Percentiles rank a stretch among this genome's conserved stretches.
These are phyloP conservation scores for Pezicula carpinea DNA, from an alignment of 2,329 filamentous ascomycete species.

Conservation along the genomic window DNA sequence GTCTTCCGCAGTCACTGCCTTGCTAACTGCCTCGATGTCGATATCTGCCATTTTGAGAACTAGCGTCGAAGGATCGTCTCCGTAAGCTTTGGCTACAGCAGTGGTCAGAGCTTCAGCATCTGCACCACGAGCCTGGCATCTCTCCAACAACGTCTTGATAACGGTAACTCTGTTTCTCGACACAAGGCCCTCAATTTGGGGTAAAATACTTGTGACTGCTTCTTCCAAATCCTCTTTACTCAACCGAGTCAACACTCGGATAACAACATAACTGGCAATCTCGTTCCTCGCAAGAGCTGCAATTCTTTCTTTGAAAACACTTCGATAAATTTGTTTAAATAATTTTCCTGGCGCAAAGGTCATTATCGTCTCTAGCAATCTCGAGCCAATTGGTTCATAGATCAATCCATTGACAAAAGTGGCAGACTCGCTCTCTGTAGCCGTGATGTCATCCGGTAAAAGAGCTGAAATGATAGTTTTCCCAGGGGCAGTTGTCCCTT, in stretches of 20 bases:
- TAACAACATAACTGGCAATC: constrained; percentile 82
- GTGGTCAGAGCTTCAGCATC: constrained; percentile 49
- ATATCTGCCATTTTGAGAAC: constrained; percentile 57
- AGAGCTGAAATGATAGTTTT: constrained; percentile 67
- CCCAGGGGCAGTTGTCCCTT: constrained; percentile 47
- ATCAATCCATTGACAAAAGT: constrained; percentile 81
- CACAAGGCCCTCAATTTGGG: constrained; percentile 69
- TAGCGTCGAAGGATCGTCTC: constrained; percentile 42
- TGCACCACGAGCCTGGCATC: constrained; percentile 65
- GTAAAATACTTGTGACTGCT: constrained; percentile 66
- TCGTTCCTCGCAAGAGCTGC: constrained; percentile 82
- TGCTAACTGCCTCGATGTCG: constrained; percentile 39
- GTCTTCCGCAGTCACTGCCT: constrained; percentile 26
- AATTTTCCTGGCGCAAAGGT: constrained; percentile 76
- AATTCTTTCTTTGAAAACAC: constrained; percentile 75
- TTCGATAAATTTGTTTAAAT: constrained; percentile 82
- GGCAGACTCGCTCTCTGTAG: constrained; percentile 67
- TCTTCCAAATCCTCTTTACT: constrained; percentile 79
- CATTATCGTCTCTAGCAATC: constrained; percentile 83
- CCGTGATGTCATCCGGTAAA: constrained; percentile 73
- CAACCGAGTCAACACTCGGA: constrained; percentile 75
- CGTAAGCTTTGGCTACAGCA: constrained; percentile 50
- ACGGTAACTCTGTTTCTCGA: constrained; percentile 73
- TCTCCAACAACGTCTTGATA: constrained; percentile 76
- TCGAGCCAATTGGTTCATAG: constrained; percentile 86